Base-by-base conservation (phyloP, 495 filamentous ascomycete genomes). In the Podospora pseudocomata region DNA sequence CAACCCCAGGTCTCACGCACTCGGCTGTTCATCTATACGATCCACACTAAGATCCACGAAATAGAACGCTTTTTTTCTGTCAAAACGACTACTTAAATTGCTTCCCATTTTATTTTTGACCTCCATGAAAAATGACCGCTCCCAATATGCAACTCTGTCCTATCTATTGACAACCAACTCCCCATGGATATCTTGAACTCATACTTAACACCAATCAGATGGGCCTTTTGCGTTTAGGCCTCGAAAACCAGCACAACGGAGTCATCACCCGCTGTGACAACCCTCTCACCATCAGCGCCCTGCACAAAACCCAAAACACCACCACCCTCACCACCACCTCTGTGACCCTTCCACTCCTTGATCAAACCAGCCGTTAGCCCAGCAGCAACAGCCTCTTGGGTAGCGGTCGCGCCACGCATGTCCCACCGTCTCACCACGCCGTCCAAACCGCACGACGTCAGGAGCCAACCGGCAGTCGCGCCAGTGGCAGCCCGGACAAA, bases 181-280 rank as follows among this genome's bases (percentile, higher is more conserved):
- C 15, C 15, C 39, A 13, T 49, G 39, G 39, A 49, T 49, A 49
- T 49, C 39, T 49, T 49, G 39, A 49, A 49, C 64, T 44, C n/a
- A 13, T 27, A 63, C 15, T 60, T 2, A 32, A 65, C 20, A 26
- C 30, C 62, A 32, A 49, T 49, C 39, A 49, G 15, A 49, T 49
- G 2, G 13, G 9, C 39, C 15, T 16, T 23, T 23, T 26, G 1
- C 30, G 30, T 16, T 73, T 63, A 83, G 39, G 81, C 80, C 74
- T 91, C 89, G 74, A 93, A 92, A 6, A 92, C 85, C 72, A 92
- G 77, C 49, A 85, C 80, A 60, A 94, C 80, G 15, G 87, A 87
- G 79, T 97, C 94, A 82, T 97, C 94, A 28, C 94, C 94, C 3
- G 92, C 94, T 19, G 94, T 97, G 15, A 94, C 87, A 28, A 97